phyloP scores from a whole-genome alignment of 371 early-diverging fungal species.

The Coemansia sp. region DNA sequence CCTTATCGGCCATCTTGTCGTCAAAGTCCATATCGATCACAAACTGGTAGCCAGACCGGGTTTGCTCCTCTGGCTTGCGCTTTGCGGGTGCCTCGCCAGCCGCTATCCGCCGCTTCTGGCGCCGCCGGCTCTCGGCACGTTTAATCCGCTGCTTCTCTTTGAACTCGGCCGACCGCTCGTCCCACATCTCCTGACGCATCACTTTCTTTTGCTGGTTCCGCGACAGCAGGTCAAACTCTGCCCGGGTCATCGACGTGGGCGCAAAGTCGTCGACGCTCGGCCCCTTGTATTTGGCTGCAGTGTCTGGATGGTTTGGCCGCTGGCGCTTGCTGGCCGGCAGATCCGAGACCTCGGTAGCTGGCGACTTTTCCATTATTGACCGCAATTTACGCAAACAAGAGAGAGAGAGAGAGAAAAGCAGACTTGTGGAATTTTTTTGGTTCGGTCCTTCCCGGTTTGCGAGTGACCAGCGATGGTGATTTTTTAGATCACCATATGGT shows the following conservation, averaged over 20 bases:
- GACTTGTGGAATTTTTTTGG: no score
- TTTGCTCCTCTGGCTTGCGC: conserved; percentile 46
- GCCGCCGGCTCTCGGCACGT: conserved; percentile 23
- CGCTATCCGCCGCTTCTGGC: conserved; percentile 23
- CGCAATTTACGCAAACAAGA: neutral
- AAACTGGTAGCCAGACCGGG: conserved; percentile 54
- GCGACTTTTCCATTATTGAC: neutral
- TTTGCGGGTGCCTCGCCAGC: conserved; percentile 20
- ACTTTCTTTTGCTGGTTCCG: conserved; percentile 53
- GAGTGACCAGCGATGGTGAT: no score
- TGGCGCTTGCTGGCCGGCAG: neutral
- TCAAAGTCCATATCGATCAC: conserved; percentile 78
- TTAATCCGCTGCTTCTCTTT: conserved; percentile 27
- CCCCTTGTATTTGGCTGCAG: conserved; percentile 1
- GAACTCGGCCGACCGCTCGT: conserved; percentile 16
- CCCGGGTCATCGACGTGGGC: conserved; percentile 28
- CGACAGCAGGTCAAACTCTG: conserved; percentile 38
- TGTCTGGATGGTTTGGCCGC: neutral
- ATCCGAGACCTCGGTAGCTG: neutral
- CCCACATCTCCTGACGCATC: conserved; percentile 52
- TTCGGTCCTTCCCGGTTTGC: no score
- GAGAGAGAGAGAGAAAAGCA: neutral
- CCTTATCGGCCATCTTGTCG: conserved; percentile 72
- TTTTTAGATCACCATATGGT: no score
- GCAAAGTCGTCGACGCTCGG: conserved; percentile 34